Percentiles rank a stretch among this genome's conserved stretches.
Conservation (phyloP, 1,284 basidiomycete genomes). For the Cutaneotrichosporon dermatis region DNA sequence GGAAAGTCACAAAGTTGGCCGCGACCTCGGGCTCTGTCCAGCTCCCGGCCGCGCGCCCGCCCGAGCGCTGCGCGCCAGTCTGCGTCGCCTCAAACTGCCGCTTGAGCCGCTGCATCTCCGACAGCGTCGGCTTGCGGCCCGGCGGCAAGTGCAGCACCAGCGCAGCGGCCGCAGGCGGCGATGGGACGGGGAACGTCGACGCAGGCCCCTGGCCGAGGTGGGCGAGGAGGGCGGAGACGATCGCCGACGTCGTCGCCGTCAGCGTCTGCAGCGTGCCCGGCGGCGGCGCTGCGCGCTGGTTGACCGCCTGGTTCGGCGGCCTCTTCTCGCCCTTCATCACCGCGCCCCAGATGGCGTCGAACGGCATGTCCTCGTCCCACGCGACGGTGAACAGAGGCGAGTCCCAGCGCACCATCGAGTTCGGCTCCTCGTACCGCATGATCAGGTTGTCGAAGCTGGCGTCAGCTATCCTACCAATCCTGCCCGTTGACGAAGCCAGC, state of each 20-base stretch:
- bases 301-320: slow-evolving; percentile 79
- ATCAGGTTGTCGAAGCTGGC: slow-evolving; percentile 81
- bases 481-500: too few relatives aligned
- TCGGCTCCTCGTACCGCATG: slow-evolving; percentile 89
- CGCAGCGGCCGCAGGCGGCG: slow-evolving; percentile 52
- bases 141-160: slow-evolving; percentile 57
- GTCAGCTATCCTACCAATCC: slow-evolving; percentile 2
- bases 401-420: slow-evolving; percentile 96
- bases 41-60: slow-evolving; percentile 73
- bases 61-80: slow-evolving; percentile 78
- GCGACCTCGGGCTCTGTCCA: slow-evolving; percentile 72
- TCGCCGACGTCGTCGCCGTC: slow-evolving; percentile 63
- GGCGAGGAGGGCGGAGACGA: slow-evolving; percentile 65
- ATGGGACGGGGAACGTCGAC: slow-evolving; percentile 56
- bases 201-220: slow-evolving; percentile 54
- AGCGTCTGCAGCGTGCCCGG: slow-evolving; percentile 73
- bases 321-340: slow-evolving; percentile 73
- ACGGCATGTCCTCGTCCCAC: slow-evolving; percentile 64
- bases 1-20: slow-evolving; percentile 67
- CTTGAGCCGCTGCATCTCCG: slow-evolving; percentile 79
- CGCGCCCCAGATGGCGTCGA: slow-evolving; percentile 72
- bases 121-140: slow-evolving; percentile 64
- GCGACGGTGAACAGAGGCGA: slow-evolving; percentile 83
- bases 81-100: slow-evolving; percentile 81
- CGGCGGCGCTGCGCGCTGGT: slow-evolving; percentile 68